Conservation (phyloP, 805 yeast genomes). For the Saturnispora sanitii region DNA sequence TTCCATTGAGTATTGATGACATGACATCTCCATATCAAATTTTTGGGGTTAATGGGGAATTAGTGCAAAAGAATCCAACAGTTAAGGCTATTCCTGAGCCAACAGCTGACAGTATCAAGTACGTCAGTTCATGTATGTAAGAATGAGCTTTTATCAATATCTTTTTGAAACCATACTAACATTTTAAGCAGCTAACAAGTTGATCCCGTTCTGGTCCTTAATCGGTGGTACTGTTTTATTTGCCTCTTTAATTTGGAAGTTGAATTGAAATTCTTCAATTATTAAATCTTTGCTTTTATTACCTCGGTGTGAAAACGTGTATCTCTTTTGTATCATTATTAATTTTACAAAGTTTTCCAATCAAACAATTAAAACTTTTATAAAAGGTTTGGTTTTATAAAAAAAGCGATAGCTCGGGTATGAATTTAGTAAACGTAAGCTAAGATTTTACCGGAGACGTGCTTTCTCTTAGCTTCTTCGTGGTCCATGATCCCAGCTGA, state of each 20-base stretch:
- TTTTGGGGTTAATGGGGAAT: slow-evolving; percentile 34
- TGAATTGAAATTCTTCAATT: too few species aligned
- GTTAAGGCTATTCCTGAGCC: slow-evolving; percentile 23
- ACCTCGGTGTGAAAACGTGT: not conserved
- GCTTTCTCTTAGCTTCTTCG: slow-evolving; percentile 99
- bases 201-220: slow-evolving; percentile 4
- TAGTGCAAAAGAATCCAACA: slow-evolving; percentile 15
- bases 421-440: slow-evolving; percentile 94
- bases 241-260: slow-evolving; percentile 3
- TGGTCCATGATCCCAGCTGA: slow-evolving; percentile 99
- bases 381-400: slow-evolving; percentile 6
- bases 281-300: not conserved
- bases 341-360: not conserved
- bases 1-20: slow-evolving; percentile 35
- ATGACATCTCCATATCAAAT: slow-evolving; percentile 33
- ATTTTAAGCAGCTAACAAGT: slow-evolving; percentile 1
- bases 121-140: slow-evolving; percentile 2
- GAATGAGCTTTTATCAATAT: too few species aligned
- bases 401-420: not conserved
- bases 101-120: slow-evolving; percentile 5
- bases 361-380: not conserved
- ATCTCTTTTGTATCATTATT: not conserved
- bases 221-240: not conserved
- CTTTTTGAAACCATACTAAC: slow-evolving; percentile 1
- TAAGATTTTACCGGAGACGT: slow-evolving; percentile 96